Percentiles rank a stretch among this genome's conserved stretches.
Evolutionary conservation across 306 rosid species (phyloP).

Genomic region (Notholithocarpus densiflorus): DNA sequence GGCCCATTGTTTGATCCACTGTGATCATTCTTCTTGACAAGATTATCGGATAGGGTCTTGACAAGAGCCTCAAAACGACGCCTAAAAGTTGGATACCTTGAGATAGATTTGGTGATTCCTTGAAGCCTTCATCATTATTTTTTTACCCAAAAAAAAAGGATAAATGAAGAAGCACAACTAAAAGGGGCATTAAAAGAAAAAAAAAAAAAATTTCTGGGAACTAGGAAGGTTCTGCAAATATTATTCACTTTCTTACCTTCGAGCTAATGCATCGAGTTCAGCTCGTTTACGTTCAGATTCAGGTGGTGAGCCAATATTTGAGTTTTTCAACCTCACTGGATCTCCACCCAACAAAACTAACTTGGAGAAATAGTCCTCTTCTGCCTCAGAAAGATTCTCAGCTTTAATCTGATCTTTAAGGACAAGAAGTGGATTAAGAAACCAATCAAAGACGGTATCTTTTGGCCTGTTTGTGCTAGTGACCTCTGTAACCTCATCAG

Average conservation of each 20-base stretch:
- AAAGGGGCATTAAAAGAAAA: not conserved
- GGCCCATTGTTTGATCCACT: not conserved
- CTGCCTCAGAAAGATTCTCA: constrained; percentile 64
- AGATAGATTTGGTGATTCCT: constrained; percentile 84
- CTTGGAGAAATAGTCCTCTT: constrained; percentile 73
- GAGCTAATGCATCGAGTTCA: constrained; percentile 82
- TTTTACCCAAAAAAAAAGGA: not conserved
- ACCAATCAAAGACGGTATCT: constrained; percentile 80
- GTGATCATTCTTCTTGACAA: constrained; percentile 40
- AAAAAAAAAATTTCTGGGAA: not conserved
- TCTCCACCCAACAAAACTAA: constrained; percentile 77
- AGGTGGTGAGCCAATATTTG: constrained; percentile 50
- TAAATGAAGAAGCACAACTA: not conserved
- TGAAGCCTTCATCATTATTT: constrained; percentile 50
- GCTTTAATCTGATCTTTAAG: constrained; percentile 92
- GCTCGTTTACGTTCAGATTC: constrained; percentile 81
- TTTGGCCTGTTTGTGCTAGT: constrained; percentile 76
- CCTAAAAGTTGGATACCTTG: constrained; percentile 81
- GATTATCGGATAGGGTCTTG: constrained; percentile 45
- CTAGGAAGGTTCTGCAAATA: not conserved
- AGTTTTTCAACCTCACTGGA: constrained; percentile 52
- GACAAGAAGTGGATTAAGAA: constrained; percentile 76
- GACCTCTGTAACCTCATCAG: constrained; percentile 60
- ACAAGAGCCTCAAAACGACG: constrained; percentile 72
- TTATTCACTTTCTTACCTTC: constrained; percentile 54